Percentiles rank a stretch among this genome's conserved stretches.
phyloP scores from a whole-genome alignment of 148 eudicot species.

The Dysphania ambrosioides region DNA sequence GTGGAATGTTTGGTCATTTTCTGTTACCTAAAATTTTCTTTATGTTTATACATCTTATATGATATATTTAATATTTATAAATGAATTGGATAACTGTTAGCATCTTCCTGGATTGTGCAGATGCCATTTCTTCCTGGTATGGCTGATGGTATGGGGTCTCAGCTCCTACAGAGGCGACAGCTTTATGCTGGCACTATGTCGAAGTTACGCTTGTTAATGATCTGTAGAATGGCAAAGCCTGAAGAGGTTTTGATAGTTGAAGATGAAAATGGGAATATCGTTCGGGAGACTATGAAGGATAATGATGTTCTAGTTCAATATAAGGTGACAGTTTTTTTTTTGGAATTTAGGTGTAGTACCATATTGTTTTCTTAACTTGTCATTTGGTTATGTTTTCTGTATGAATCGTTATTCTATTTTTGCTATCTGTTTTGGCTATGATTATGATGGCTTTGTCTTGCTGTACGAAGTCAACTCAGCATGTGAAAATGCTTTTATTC shows the following conservation, averaged over 20 bases:
- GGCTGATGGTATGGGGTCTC: slow-evolving; percentile 74
- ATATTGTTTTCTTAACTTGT: background rate
- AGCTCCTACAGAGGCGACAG: slow-evolving; percentile 66
- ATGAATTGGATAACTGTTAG: background rate
- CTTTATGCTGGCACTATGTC: slow-evolving; percentile 84
- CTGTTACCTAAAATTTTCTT: background rate
- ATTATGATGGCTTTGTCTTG: background rate
- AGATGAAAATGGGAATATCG: slow-evolving; percentile 99
- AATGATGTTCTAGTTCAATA: slow-evolving; percentile 98
- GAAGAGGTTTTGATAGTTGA: slow-evolving; percentile 99
- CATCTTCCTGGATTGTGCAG: slow-evolving; percentile 26
- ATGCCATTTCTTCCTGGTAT: slow-evolving; percentile 54
- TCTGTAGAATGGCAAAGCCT: slow-evolving; percentile 98
- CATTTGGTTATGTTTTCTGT: background rate
- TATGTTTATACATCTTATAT: background rate
- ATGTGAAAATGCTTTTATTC: background rate
- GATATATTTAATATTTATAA: no score
- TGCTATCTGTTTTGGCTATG: background rate
- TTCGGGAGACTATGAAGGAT: slow-evolving; percentile 99
- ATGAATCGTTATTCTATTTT: background rate
- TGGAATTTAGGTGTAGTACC: background rate
- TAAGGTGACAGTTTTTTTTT: slow-evolving; percentile 46
- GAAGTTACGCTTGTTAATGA: slow-evolving; percentile 85
- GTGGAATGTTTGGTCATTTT: background rate
- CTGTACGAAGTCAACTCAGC: background rate